These are phyloP conservation scores for Phaeoacremonium minimum DNA, from an alignment of 2,329 filamentous ascomycete genomes.

Conservation along the genomic window DNA sequence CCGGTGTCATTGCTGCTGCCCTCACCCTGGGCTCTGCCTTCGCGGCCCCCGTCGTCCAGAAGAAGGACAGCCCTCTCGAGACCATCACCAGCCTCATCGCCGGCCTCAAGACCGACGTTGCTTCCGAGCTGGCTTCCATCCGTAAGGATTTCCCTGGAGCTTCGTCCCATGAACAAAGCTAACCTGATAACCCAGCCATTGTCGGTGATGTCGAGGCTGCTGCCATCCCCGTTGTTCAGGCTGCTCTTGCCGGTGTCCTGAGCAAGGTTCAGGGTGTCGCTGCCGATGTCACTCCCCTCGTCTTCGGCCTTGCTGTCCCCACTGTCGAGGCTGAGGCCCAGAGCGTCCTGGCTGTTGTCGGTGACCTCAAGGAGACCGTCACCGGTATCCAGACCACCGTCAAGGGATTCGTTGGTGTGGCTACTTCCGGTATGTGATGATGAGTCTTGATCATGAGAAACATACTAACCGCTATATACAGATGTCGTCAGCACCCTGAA, in stretches of 20 bases:
- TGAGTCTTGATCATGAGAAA: neutral
- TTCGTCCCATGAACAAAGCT: neutral
- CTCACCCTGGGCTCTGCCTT: neutral
- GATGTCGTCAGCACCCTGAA: neutral
- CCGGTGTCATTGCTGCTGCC: neutral
- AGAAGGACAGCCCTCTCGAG: neutral
- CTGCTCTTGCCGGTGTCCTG: neutral
- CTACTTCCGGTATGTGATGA: neutral
- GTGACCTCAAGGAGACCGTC: neutral
- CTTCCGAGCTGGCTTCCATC: neutral
- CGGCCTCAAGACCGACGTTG: neutral
- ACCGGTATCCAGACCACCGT: neutral
- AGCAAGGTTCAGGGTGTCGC: neutral
- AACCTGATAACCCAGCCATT: neutral
- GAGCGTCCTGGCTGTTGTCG: neutral
- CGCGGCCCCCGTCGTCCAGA: neutral
- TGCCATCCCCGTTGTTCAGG: neutral
- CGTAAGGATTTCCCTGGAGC: neutral
- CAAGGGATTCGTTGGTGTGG: neutral
- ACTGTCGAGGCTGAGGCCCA: neutral
- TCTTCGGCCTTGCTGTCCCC: neutral
- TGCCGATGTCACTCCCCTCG: neutral
- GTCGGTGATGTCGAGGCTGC: neutral
- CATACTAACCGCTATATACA: neutral
- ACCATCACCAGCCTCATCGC: neutral